These are phyloP conservation scores for Fusarium equiseti DNA, from an alignment of 2,329 filamentous ascomycete species.

Conservation along the genomic window DNA sequence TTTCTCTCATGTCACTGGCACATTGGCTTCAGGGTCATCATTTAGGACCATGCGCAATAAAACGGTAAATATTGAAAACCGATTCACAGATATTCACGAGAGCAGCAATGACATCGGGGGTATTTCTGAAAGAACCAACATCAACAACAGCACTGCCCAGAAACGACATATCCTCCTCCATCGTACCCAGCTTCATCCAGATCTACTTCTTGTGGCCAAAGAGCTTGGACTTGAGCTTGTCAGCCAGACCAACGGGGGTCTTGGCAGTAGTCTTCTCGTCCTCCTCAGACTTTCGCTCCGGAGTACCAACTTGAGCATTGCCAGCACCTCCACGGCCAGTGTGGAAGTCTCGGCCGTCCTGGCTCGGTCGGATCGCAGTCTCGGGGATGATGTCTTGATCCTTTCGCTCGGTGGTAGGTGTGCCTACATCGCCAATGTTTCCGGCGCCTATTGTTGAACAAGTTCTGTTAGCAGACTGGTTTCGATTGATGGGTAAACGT, in stretches of 20 bases:
- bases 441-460: slow-evolving; percentile 60
- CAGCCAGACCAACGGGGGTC: slow-evolving; percentile 61
- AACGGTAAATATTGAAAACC: slow-evolving; percentile 9
- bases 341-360: slow-evolving; percentile 65
- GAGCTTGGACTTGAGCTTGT: slow-evolving; percentile 69
- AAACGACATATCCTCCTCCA: slow-evolving; percentile 9
- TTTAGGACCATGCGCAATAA: slow-evolving; percentile 15
- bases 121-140: slow-evolving; percentile 44
- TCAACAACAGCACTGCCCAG: slow-evolving; percentile 17
- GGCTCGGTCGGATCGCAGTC: slow-evolving; percentile 61
- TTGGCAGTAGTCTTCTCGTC: slow-evolving; percentile 47
- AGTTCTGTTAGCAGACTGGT: slow-evolving; percentile 15
- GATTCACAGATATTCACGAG: slow-evolving; percentile 25
- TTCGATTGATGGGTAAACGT: neutral
- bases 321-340: slow-evolving; percentile 71
- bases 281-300: slow-evolving; percentile 49
- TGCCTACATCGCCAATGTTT: slow-evolving; percentile 67
- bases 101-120: slow-evolving; percentile 42
- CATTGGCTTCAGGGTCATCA: neutral
- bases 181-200: neutral
- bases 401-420: slow-evolving; percentile 54
- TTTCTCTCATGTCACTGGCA: slow-evolving; percentile 12
- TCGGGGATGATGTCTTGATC: slow-evolving; percentile 68
- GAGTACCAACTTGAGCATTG: slow-evolving; percentile 61
- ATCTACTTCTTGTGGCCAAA: slow-evolving; percentile 62